These are phyloP conservation scores for Ceratocystis cubensis DNA, from an alignment of 2,329 filamentous ascomycete species.

Conservation along the genomic window DNA sequence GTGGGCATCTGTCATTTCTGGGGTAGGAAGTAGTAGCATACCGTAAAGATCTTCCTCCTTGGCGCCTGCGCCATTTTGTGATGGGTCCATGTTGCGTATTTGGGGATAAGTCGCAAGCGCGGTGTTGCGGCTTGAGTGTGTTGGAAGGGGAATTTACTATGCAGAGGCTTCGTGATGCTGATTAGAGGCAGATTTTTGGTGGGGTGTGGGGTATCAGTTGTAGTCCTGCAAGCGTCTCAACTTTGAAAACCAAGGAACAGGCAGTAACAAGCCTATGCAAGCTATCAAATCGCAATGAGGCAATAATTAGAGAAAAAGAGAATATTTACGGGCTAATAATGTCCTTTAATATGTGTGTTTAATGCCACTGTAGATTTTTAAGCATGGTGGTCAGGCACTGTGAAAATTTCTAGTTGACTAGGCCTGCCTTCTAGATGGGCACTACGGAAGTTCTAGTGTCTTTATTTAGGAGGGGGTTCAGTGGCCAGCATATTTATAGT, in stretches of 20 bases:
- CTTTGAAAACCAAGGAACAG: neutral
- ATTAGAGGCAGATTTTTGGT: conserved; percentile 17
- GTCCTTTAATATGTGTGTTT: too few relatives aligned
- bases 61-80: conserved; percentile 21
- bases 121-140: conserved; percentile 12
- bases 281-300: neutral
- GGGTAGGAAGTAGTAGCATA: conserved; percentile 27
- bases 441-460: neutral
- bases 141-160: neutral
- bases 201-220: conserved; percentile 17
- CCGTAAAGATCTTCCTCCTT: conserved; percentile 50
- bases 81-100: neutral
- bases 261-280: conserved; percentile 3
- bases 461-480: neutral
- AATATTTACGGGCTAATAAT: neutral
- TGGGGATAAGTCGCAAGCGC: conserved; percentile 6
- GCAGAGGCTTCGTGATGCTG: conserved; percentile 4
- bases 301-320: neutral
- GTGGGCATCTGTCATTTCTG: neutral
- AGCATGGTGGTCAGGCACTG: neutral
- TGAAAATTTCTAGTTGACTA: neutral
- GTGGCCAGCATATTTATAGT: neutral
- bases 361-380: neutral
- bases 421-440: neutral
- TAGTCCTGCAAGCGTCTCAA: neutral